Evolutionary conservation across 306 rosid species (phyloP).

Genomic region (Medicago lupulina): DNA sequence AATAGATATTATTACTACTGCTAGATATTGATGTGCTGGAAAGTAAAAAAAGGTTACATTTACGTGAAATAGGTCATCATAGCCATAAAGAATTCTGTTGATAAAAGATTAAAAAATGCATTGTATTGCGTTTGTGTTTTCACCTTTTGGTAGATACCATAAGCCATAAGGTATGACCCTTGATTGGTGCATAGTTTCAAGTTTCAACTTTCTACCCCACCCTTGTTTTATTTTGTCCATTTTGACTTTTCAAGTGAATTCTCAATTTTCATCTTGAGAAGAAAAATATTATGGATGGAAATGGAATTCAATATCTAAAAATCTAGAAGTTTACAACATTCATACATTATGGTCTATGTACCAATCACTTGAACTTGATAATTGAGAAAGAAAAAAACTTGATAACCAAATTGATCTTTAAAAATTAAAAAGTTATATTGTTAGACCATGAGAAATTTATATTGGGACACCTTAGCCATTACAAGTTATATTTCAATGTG

Average conservation of each 20-base stretch:
- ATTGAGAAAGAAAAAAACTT: too few relatives aligned
- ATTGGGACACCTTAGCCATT: too few relatives aligned
- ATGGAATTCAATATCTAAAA: too few relatives aligned
- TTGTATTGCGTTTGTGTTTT: slow-evolving; percentile 29
- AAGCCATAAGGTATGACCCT: neutral
- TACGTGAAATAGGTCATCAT: slow-evolving; percentile 45
- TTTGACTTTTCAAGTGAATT: neutral
- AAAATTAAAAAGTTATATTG: too few relatives aligned
- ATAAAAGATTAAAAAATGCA: neutral
- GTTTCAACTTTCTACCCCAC: slow-evolving; percentile 23
- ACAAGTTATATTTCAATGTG: too few relatives aligned
- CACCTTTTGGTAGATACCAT: slow-evolving; percentile 36
- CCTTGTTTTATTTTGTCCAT: neutral
- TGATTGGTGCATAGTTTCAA: slow-evolving; percentile 28
- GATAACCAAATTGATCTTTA: too few relatives aligned
- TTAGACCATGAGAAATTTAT: too few relatives aligned
- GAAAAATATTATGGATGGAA: too few relatives aligned
- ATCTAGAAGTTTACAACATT: too few relatives aligned
- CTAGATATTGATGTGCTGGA: slow-evolving; percentile 38
- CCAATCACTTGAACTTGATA: too few relatives aligned
- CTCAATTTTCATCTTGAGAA: too few relatives aligned
- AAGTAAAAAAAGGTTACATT: slow-evolving; percentile 42
- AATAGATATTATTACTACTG: slow-evolving; percentile 27
- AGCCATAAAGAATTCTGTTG: slow-evolving; percentile 36
- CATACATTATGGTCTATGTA: too few relatives aligned